Conservation (phyloP, 306 rosid genomes). For the Abrus precatorius region DNA sequence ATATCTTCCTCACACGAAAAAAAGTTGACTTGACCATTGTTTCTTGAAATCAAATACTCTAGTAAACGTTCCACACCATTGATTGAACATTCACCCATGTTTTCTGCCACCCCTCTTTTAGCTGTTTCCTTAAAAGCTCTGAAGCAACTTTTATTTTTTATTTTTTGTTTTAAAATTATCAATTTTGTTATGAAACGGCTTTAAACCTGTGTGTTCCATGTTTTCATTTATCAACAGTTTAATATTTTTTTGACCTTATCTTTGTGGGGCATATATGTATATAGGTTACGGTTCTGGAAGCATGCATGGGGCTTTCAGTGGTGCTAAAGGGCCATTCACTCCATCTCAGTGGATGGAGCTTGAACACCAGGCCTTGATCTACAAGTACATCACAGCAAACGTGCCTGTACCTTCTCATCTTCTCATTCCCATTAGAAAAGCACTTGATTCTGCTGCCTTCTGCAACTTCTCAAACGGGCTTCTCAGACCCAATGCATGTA, state of each 20-base stretch:
- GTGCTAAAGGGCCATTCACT: constrained; percentile 76
- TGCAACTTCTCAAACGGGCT: constrained; percentile 61
- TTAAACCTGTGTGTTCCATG: background rate
- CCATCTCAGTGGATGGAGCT: constrained; percentile 98
- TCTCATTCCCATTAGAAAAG: constrained; percentile 83
- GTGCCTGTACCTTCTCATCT: constrained; percentile 83
- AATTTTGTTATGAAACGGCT: constrained; percentile 8
- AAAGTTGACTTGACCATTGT: constrained; percentile 48
- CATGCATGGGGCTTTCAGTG: constrained; percentile 65
- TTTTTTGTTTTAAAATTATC: background rate
- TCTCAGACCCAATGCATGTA: constrained; percentile 80
- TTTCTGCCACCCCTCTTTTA: constrained; percentile 35
- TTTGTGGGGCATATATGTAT: constrained; percentile 24
- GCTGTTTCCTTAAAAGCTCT: background rate
- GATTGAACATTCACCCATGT: constrained; percentile 1
- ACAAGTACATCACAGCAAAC: constrained; percentile 85
- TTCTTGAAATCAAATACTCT: constrained; percentile 30
- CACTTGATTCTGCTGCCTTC: constrained; percentile 79
- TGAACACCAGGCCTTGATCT: constrained; percentile 96
- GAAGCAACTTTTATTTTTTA: background rate
- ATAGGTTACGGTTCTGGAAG: constrained; percentile 60
- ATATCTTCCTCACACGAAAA: background rate
- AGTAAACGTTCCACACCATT: constrained; percentile 45
- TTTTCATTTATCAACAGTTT: background rate
- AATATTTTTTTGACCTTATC: background rate